Evolutionary conservation across 345 rosid species (phyloP).

Genomic region (Rubroshorea leprosula): DNA sequence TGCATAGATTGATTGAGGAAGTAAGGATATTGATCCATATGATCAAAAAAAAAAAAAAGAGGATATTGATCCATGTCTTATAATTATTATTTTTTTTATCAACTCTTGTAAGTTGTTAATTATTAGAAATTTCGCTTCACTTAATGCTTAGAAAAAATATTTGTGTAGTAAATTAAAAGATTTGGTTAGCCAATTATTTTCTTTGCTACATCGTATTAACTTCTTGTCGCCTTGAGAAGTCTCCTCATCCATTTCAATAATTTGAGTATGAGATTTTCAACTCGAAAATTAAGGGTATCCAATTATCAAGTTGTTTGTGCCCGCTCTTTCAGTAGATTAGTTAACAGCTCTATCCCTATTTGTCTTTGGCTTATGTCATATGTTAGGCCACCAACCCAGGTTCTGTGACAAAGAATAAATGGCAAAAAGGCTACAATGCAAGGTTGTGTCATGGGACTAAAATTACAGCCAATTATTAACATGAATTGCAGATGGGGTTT

Average conservation of each 20-base stretch:
- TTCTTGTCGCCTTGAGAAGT: too few species aligned
- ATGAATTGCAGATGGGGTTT: not conserved
- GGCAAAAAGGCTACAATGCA: slow-evolving; percentile 2
- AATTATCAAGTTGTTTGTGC: slow-evolving; percentile 2
- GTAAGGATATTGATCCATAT: too few species aligned
- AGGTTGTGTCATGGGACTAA: not conserved
- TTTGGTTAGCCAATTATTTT: too few species aligned
- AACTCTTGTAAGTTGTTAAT: too few species aligned
- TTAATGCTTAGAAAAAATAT: too few species aligned
- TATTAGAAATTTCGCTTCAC: too few species aligned
- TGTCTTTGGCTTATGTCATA: slow-evolving; percentile 12
- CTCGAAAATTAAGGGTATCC: not conserved
- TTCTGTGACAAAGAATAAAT: slow-evolving; percentile 6
- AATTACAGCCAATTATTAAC: not conserved
- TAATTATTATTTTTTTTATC: too few species aligned
- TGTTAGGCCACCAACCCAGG: slow-evolving; percentile 32
- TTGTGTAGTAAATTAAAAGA: too few species aligned
- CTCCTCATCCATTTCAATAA: too few species aligned
- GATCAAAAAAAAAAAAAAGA: too few species aligned
- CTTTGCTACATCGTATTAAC: too few species aligned
- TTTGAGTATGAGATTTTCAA: not conserved
- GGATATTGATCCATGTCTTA: too few species aligned
- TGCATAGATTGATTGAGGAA: not conserved
- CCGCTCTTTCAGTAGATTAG: slow-evolving; percentile 17
- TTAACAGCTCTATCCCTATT: slow-evolving; percentile 6